Base-by-base conservation (phyloP, 805 yeast genomes). In the Candida loeiensis region DNA sequence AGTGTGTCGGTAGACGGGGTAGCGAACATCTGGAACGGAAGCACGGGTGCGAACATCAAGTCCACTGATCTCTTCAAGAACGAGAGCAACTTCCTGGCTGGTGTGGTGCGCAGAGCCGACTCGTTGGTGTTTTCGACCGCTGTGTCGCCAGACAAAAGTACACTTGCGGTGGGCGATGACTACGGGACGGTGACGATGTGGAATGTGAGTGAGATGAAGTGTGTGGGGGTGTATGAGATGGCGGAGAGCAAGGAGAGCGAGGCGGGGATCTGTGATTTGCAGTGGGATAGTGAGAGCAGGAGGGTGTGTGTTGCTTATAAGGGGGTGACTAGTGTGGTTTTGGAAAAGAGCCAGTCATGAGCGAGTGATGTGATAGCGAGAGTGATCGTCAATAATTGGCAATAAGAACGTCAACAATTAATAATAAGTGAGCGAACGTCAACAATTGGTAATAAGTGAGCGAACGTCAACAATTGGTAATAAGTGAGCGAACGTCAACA, bases 1-100 rank as follows among this genome's bases (percentile, higher is more conserved):
- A 74, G 80, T 33, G 69, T 80, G 2, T 80, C 93, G 1, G 63
- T 85, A 58, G 95, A 89, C 49, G 87, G 93, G 0, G 66, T 82
- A 0, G 63, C 82, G 1, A 72, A 82, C 44, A 47, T 85, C 0
- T 86, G 95, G 95, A 76, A 82, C 47, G 68, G 76, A 2, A 57
- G 56, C 21, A 55, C 55, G n/a, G 77, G 75, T 13, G 64, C 60
- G 15, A 50, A 61, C 5, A 27, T 75, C 18, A 58, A 60, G 42
- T 51, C 65, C 27, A 54, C 64, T 9, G 53, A 64, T 30, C 37
- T 64, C 9, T 62, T 62, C 48, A 48, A 53, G 35, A 53, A 54
- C 37, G 44, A 51, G 13, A 50, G 49, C 9, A 56, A 53, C 45
- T 63, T 52, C 42, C 53, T 44, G 20, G 42, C 48, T 22, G 40